Evolutionary conservation across 495 filamentous ascomycete genomes (phyloP).

Genomic region (Hypoxylon lienhwacheense): DNA sequence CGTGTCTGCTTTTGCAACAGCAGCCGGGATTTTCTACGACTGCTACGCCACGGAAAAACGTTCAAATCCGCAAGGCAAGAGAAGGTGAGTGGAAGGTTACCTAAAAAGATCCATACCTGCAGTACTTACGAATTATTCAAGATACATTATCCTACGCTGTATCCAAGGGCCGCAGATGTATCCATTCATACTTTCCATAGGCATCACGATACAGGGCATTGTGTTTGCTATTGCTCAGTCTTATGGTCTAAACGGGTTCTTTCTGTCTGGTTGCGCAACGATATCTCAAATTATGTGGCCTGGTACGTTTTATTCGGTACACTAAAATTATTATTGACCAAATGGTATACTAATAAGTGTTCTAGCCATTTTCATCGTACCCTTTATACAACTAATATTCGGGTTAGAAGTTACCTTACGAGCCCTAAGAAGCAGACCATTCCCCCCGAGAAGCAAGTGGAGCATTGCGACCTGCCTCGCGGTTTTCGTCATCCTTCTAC

Average conservation of each 20-base stretch:
- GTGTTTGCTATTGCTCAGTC: slow-evolving; percentile 51
- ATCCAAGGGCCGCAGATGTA: slow-evolving; percentile 46
- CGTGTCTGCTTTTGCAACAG: slow-evolving; percentile 50
- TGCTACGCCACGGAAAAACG: slow-evolving; percentile 44
- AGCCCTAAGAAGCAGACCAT: slow-evolving; percentile 45
- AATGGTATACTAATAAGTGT: slow-evolving; percentile 19
- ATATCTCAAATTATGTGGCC: slow-evolving; percentile 52
- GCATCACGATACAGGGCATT: slow-evolving; percentile 50
- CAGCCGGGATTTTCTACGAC: slow-evolving; percentile 49
- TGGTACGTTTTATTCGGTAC: slow-evolving; percentile 38
- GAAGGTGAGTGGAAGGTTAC: slow-evolving; percentile 16
- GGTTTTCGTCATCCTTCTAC: slow-evolving; percentile 42
- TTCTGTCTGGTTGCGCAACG: slow-evolving; percentile 45
- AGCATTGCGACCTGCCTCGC: slow-evolving; percentile 46
- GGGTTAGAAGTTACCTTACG: slow-evolving; percentile 47
- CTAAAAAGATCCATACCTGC: neutral
- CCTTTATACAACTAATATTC: slow-evolving; percentile 52
- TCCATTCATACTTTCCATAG: slow-evolving; percentile 50
- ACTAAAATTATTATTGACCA: neutral
- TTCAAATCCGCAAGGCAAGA: slow-evolving; percentile 17
- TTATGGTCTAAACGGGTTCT: slow-evolving; percentile 44
- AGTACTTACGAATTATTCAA: slow-evolving; percentile 12
- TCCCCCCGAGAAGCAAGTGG: slow-evolving; percentile 48
- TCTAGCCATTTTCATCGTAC: slow-evolving; percentile 52
- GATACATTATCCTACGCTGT: slow-evolving; percentile 42